Percentiles rank a stretch among this genome's conserved stretches.
These are phyloP conservation scores for Cyathus striatus DNA, from an alignment of 768 basidiomycete species.

Conservation along the genomic window DNA sequence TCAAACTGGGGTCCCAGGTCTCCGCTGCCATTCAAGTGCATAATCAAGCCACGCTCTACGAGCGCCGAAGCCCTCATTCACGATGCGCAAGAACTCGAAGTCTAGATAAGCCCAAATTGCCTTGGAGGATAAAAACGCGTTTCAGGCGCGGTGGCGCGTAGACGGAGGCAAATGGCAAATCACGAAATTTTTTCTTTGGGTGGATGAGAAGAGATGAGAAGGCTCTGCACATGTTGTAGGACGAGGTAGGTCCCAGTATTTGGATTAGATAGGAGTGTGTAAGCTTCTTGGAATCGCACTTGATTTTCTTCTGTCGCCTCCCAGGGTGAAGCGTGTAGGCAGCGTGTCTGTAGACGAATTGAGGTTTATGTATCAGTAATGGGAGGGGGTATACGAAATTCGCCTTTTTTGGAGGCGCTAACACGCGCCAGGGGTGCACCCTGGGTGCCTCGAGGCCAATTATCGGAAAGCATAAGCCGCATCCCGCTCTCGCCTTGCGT, in stretches of 20 bases:
- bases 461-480: not conserved
- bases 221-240: no score
- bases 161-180: no score
- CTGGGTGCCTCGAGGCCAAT: not conserved
- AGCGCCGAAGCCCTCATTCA: conserved; percentile 5
- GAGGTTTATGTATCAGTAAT: not conserved
- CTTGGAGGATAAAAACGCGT: no score
- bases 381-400: not conserved
- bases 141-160: no score
- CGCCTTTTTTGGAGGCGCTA: not conserved
- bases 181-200: no score
- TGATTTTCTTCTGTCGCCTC: not conserved
- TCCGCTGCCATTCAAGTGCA: conserved; percentile 17
- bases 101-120: no score
- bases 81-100: not conserved
- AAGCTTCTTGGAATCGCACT: not conserved
- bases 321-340: not conserved
- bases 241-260: no score
- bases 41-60: conserved; percentile 14
- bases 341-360: not conserved
- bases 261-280: no score
- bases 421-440: not conserved
- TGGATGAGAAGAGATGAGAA: no score
- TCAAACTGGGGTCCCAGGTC: conserved; percentile 7
- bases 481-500: not conserved